Conservation (phyloP, 2,329 filamentous ascomycete species). For the Apiospora marii region DNA sequence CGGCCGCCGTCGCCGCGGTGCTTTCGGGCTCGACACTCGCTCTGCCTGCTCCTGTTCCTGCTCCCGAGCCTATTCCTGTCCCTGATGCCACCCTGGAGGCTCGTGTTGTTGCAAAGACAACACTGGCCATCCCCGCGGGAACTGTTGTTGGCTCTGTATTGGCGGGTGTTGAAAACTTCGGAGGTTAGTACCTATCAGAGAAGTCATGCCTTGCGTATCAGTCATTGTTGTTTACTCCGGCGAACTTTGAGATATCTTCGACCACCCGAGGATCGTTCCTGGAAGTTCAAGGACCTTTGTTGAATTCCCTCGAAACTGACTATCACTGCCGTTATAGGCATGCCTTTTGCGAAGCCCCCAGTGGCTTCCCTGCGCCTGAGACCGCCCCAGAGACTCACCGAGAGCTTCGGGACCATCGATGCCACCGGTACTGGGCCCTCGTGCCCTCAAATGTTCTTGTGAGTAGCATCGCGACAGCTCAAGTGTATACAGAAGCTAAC, state of each 20-base stretch:
- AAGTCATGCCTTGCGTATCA: too few species aligned
- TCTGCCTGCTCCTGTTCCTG: conserved; percentile 27
- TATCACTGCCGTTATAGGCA: conserved; percentile 46
- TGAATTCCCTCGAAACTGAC: not conserved
- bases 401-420: conserved; percentile 65
- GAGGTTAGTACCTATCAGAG: conserved; percentile 43
- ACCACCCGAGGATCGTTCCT: not conserved
- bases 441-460: conserved; percentile 77
- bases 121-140: conserved; percentile 39
- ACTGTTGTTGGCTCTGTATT: conserved; percentile 40
- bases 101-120: conserved; percentile 33
- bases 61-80: not conserved
- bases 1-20: conserved; percentile 5
- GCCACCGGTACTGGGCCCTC: conserved; percentile 65
- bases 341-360: conserved; percentile 78
- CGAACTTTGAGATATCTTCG: not conserved
- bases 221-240: not conserved
- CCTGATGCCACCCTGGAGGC: conserved; percentile 33
- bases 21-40: conserved; percentile 23
- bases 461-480: not conserved
- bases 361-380: conserved; percentile 71
- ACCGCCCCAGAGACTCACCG: conserved; percentile 68
- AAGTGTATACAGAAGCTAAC: not conserved
- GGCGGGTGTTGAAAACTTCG: conserved; percentile 69
- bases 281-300: too few species aligned